Conservation (phyloP, 73 alveolate species). For the Stentor roeselii region DNA sequence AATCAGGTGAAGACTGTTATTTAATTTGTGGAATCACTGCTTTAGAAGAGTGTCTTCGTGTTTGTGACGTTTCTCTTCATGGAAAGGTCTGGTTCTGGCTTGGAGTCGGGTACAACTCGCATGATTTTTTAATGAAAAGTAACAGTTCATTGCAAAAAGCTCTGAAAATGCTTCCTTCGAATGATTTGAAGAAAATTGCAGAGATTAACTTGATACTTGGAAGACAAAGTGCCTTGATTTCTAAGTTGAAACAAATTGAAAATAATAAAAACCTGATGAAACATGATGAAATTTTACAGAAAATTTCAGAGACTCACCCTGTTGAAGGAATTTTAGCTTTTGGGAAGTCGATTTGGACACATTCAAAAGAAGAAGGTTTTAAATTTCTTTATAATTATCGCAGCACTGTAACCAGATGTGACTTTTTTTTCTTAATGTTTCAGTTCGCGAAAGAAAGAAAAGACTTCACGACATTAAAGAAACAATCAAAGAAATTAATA, state of each 20-base stretch:
- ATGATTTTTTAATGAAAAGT: not conserved
- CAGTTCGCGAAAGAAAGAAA: not conserved
- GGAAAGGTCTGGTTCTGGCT: conserved; percentile 10
- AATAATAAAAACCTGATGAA: too few relatives aligned
- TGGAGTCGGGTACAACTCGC: not conserved
- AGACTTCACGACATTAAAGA: not conserved
- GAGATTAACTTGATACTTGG: conserved; percentile 3
- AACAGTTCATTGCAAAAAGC: not conserved
- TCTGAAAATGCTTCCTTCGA: not conserved
- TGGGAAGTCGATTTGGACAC: not conserved
- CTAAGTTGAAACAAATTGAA: not conserved
- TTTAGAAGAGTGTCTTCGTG: not conserved
- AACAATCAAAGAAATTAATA: not conserved
- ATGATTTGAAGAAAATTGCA: not conserved
- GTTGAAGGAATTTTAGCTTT: not conserved
- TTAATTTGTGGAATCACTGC: not conserved
- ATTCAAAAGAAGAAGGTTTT: not conserved
- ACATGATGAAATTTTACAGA: not conserved
- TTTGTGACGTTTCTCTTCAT: not conserved
- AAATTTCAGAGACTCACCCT: not conserved
- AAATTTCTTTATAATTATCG: too few relatives aligned
- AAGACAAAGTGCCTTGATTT: not conserved
- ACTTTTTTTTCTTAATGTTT: too few relatives aligned
- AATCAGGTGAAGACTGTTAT: not conserved
- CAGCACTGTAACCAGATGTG: not conserved